phyloP scores from a whole-genome alignment of 176 grass and related monocot genomes.

The Pontederia paniculata region DNA sequence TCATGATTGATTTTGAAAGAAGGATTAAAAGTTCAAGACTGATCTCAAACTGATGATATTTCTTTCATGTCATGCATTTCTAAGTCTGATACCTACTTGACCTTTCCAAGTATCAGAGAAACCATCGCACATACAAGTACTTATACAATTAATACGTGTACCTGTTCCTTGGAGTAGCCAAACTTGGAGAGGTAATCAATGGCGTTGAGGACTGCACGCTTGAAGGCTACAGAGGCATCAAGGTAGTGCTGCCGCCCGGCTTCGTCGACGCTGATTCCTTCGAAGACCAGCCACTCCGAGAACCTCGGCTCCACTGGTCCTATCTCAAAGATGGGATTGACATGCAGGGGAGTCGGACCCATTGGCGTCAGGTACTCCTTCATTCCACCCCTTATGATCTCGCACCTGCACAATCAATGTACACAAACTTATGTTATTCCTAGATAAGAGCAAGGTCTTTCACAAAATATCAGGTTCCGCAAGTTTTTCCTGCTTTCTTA shows the following conservation, averaged over 20 bases:
- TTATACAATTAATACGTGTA: no score
- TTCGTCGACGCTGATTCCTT: conserved; percentile 96
- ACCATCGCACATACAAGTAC: no score
- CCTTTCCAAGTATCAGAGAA: no score
- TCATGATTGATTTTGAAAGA: background rate
- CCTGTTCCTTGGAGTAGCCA: conserved; percentile 98
- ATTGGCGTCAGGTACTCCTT: conserved; percentile 79
- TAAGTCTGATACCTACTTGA: no score
- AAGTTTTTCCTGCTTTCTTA: no score
- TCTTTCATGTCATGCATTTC: no score
- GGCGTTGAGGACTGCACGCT: conserved; percentile 79
- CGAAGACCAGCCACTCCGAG: conserved; percentile 91
- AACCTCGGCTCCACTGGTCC: conserved; percentile 86
- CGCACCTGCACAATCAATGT: conserved; percentile 48
- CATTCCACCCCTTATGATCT: conserved; percentile 89
- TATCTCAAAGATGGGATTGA: conserved; percentile 91
- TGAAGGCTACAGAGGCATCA: conserved; percentile 79
- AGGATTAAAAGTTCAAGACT: no score
- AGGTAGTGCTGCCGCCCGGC: conserved; percentile 80
- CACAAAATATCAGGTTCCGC: no score
- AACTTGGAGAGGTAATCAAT: conserved; percentile 80
- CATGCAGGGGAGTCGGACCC: conserved; percentile 79
- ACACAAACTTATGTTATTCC: background rate
- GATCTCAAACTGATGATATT: no score
- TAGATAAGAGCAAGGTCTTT: no score